Percentiles rank a stretch among this genome's conserved stretches.
Evolutionary conservation across 2,329 filamentous ascomycete species (phyloP).

Genomic region (Cercospora beticola): DNA sequence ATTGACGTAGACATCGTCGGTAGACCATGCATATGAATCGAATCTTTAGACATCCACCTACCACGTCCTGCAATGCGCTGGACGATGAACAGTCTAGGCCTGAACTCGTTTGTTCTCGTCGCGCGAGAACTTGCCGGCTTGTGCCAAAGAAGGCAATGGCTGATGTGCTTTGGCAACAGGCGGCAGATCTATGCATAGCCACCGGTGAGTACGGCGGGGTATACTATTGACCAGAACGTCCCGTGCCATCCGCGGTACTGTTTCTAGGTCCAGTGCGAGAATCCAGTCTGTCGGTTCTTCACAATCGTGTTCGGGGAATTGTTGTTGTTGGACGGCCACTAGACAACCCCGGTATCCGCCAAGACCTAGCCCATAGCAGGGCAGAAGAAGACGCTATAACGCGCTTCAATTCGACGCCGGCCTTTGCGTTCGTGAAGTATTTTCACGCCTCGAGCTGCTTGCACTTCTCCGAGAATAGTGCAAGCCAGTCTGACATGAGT

Average conservation of each 20-base stretch:
- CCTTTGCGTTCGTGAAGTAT: background rate
- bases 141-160: background rate
- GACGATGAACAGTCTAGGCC: background rate
- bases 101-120: background rate
- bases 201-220: background rate
- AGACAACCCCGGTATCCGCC: background rate
- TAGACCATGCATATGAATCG: too few relatives aligned
- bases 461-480: background rate
- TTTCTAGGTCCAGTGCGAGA: background rate
- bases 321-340: background rate
- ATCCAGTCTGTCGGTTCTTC: background rate
- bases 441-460: background rate
- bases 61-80: too few relatives aligned
- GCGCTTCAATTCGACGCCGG: background rate
- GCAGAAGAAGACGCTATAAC: background rate
- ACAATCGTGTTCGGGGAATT: background rate
- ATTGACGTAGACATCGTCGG: too few relatives aligned
- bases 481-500: background rate
- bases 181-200: background rate
- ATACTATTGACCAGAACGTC: background rate
- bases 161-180: background rate
- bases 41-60: too few relatives aligned
- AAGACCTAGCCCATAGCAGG: background rate
- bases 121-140: background rate
- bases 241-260: background rate